Evolutionary conservation across 2,329 filamentous ascomycete species (phyloP).

Genomic region (Blastomyces silverae): DNA sequence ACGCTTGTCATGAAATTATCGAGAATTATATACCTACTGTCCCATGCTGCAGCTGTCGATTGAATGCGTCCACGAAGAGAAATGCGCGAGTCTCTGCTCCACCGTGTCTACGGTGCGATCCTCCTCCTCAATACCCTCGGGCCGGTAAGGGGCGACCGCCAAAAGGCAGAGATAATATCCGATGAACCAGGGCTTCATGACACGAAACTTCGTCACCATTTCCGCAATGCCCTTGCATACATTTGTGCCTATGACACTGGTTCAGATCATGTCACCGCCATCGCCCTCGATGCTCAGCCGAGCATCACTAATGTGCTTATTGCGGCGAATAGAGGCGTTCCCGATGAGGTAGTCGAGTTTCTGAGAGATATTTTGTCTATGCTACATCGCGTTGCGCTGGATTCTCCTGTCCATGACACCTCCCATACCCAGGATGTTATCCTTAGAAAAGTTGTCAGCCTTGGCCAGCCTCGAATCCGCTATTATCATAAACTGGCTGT

Average conservation of each 20-base stretch:
- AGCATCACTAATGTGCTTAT: background rate
- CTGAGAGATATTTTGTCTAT: background rate
- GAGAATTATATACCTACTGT: background rate
- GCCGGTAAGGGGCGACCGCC: constrained; percentile 2
- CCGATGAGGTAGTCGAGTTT: background rate
- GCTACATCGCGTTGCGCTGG: background rate
- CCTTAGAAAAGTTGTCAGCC: background rate
- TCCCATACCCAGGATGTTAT: background rate
- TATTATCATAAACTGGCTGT: background rate
- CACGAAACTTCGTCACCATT: constrained; percentile 8
- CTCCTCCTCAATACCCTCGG: constrained; percentile 8
- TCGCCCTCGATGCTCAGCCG: constrained; percentile 9
- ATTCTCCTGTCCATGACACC: background rate
- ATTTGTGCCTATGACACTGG: constrained; percentile 8
- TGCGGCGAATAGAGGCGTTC: background rate
- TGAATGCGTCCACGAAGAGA: background rate
- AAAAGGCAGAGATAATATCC: constrained; percentile 8
- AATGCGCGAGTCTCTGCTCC: background rate
- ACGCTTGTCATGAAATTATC: background rate
- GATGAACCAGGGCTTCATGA: background rate
- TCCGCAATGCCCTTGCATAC: constrained; percentile 6
- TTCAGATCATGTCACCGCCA: constrained; percentile 8
- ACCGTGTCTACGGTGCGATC: constrained; percentile 7
- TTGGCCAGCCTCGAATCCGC: constrained; percentile 5
- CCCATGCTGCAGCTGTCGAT: background rate